These are phyloP conservation scores for Chrysosphaeria jannelii DNA, from an alignment of 2,329 filamentous ascomycete genomes.

Conservation along the genomic window DNA sequence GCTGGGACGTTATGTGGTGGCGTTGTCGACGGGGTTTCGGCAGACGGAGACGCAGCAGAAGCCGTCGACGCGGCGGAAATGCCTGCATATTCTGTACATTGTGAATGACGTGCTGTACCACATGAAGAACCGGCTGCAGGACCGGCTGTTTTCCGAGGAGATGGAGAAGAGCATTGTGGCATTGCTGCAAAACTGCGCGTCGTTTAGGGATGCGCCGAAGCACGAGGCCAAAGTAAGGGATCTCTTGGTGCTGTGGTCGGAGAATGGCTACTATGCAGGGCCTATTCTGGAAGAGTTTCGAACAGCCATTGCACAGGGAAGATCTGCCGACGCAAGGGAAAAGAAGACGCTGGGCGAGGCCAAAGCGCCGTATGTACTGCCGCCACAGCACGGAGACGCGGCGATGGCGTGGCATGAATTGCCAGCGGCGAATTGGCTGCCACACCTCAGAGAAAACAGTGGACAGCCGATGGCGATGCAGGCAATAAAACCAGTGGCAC, in stretches of 20 bases:
- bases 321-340: too few species aligned
- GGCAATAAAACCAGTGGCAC: slow-evolving; percentile 39
- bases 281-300: slow-evolving; percentile 26
- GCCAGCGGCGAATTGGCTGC: slow-evolving; percentile 53
- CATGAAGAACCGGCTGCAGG: slow-evolving; percentile 19
- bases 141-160: too few species aligned
- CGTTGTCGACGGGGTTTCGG: slow-evolving; percentile 29
- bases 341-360: slow-evolving; percentile 6
- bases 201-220: slow-evolving; percentile 29
- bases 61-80: slow-evolving; percentile 25
- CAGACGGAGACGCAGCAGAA: slow-evolving; percentile 4
- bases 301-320: slow-evolving; percentile 22
- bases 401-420: slow-evolving; percentile 52
- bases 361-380: slow-evolving; percentile 6
- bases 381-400: slow-evolving; percentile 32
- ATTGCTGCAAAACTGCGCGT: slow-evolving; percentile 15
- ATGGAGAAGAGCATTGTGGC: too few species aligned
- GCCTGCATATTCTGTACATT: slow-evolving; percentile 49
- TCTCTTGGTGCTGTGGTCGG: slow-evolving; percentile 41
- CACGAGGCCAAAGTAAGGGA: slow-evolving; percentile 31
- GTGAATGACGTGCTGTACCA: slow-evolving; percentile 55
- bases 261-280: slow-evolving; percentile 25
- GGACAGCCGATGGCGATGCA: slow-evolving; percentile 41
- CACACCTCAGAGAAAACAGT: too few species aligned
- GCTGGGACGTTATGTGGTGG: slow-evolving; percentile 46